A percentile compares a stretch with the other conserved stretches of the same genome.
Conservation (phyloP, 2,329 filamentous ascomycete genomes). For the Fusarium anguioides region DNA sequence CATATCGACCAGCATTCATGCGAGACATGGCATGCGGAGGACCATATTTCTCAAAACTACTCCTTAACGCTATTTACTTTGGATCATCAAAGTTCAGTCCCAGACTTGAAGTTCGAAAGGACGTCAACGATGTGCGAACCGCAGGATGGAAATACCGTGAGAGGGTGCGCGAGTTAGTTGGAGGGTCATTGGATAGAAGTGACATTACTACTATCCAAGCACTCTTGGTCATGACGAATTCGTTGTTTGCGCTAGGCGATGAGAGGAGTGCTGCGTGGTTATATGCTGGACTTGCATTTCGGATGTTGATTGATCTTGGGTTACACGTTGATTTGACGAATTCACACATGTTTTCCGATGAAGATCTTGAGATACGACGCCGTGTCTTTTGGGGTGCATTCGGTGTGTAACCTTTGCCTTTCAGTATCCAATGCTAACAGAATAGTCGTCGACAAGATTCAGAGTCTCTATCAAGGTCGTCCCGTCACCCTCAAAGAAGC, state of each 20-base stretch:
- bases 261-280: slow-evolving; percentile 66
- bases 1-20: slow-evolving; percentile 66
- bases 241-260: slow-evolving; percentile 61
- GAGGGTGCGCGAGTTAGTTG: slow-evolving; percentile 59
- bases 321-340: slow-evolving; percentile 50
- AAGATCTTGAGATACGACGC: slow-evolving; percentile 36
- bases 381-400: slow-evolving; percentile 42
- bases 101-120: slow-evolving; percentile 57
- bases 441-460: slow-evolving; percentile 59
- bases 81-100: slow-evolving; percentile 56
- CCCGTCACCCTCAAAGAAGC: slow-evolving; percentile 60
- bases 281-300: slow-evolving; percentile 59
- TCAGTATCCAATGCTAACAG: accelerated
- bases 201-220: slow-evolving; percentile 66
- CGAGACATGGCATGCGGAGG: slow-evolving; percentile 64
- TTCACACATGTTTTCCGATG: slow-evolving; percentile 3
- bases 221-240: slow-evolving; percentile 62
- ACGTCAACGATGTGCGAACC: slow-evolving; percentile 58
- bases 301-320: slow-evolving; percentile 58
- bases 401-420: neutral
- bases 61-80: slow-evolving; percentile 66
- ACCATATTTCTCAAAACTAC: slow-evolving; percentile 66
- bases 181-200: slow-evolving; percentile 58
- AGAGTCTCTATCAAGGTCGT: slow-evolving; percentile 65
- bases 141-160: slow-evolving; percentile 61